Base-by-base conservation (phyloP, 192 early-diverging fungal species). In the Linnemannia exigua region DNA sequence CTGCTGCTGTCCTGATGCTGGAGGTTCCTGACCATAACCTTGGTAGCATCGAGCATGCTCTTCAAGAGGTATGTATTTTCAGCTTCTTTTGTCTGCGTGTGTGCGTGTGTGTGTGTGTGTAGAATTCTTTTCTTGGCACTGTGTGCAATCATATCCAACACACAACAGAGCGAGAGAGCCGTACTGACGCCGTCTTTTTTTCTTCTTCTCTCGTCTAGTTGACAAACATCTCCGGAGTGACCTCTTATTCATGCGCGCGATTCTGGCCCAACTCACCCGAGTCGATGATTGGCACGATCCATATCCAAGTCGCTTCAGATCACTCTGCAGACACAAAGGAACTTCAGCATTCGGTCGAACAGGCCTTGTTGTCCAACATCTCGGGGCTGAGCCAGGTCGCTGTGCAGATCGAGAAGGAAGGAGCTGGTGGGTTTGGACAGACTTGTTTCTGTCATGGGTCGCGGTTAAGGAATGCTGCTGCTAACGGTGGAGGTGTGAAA, bases 181-280 rank as follows among this genome's bases (percentile, higher is more conserved):
- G 25, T 70, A 0, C 36, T 70, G 19, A n/a, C n/a, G 33, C 20
- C n/a, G n/a, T n/a, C 8, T 51, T 51, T 19, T 72, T 7, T 20
- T 46, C n/a, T 66, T 44, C 54, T 38, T 72, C 44, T 28, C 28
- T 54, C 11, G 3, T 72, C 28, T 77, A 86, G 84, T 12, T 86
- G 11, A 67, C 70, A 4, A 80, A 71, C 38, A 47, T 91, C n/a
- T 73, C 79, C 28, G 90, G 90, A 11, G 88, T 92, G 8, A 37
- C 47, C 8, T 84, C 87, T 19, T 83, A 90, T 41, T 81, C 87
- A 8, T 75, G 86, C 67, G 87, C 89, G 11, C 80, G 91, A n/a
- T 92, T 92, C 75, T 92, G 92, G 92, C 92, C 92, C 48, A 91
- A 91, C 77, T 90, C 91, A 8, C 76, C 90, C 17, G 89, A 90